Conservation (phyloP, 1,284 basidiomycete genomes). For the Pseudozyma tsukubaensis region DNA sequence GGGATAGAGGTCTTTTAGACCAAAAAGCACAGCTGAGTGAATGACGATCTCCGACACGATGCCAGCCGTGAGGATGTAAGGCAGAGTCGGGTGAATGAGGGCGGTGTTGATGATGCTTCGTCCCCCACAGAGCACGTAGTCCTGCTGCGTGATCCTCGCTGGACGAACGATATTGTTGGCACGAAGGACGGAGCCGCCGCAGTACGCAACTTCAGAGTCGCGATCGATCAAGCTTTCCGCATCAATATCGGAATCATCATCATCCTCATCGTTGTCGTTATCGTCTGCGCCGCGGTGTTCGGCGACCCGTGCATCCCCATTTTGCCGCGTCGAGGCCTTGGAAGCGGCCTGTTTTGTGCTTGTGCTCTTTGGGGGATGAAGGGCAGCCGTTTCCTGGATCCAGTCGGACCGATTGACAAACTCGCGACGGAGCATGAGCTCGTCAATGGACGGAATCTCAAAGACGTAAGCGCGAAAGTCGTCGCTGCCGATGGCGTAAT, state of each 20-base stretch:
- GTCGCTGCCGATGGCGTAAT: conserved; percentile 40
- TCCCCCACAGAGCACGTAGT: conserved; percentile 28
- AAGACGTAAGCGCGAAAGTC: conserved; percentile 44
- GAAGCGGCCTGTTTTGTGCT: neutral
- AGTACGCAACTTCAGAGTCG: conserved; percentile 23
- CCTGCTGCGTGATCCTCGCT: conserved; percentile 15
- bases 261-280: neutral
- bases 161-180: conserved; percentile 25
- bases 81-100: conserved; percentile 38
- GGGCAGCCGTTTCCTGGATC: conserved; percentile 12
- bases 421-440: conserved; percentile 20
- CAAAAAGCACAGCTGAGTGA: conserved; percentile 22
- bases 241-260: conserved; percentile 5
- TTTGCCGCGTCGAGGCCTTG: neutral
- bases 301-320: neutral
- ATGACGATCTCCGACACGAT: conserved; percentile 19
- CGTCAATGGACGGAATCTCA: conserved; percentile 20
- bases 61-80: conserved; percentile 30
- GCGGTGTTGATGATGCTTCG: conserved; percentile 40
- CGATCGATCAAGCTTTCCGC: conserved; percentile 17
- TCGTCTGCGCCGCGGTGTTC: too few species aligned
- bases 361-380: conserved; percentile 5
- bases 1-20: neutral
- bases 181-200: conserved; percentile 19
- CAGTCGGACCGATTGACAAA: conserved; percentile 19